Percentiles rank a stretch among this genome's conserved stretches.
Conservation (phyloP, 495 filamentous ascomycete species). For the Hypoxylon fuscum region DNA sequence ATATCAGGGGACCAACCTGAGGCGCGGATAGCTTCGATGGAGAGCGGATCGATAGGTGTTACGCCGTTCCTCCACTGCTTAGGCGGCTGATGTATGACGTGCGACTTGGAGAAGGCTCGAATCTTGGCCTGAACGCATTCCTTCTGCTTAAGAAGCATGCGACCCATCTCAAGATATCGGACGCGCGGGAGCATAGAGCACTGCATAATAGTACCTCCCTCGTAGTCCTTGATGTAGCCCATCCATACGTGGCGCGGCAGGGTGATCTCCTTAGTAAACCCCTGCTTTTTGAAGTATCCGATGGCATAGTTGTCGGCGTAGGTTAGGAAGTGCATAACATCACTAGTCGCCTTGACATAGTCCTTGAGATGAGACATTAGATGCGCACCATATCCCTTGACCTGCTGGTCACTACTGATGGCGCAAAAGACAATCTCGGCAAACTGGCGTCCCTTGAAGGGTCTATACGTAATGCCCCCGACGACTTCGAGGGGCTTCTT, state of each 20-base stretch:
- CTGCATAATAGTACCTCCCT: slow-evolving; percentile 99
- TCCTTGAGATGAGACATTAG: slow-evolving; percentile 98
- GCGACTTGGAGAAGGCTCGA: slow-evolving; percentile 85
- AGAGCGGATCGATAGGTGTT: slow-evolving; percentile 79
- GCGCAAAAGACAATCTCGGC: slow-evolving; percentile 99
- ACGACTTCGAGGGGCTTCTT: slow-evolving; percentile 96
- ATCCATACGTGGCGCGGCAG: slow-evolving; percentile 92
- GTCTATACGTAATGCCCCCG: slow-evolving; percentile 95
- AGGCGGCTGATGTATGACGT: slow-evolving; percentile 86
- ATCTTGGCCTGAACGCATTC: slow-evolving; percentile 95
- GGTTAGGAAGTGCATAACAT: slow-evolving; percentile 98
- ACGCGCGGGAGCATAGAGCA: slow-evolving; percentile 96
- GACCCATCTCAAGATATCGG: slow-evolving; percentile 90
- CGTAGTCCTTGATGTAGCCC: slow-evolving; percentile 99
- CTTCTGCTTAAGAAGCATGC: slow-evolving; percentile 97
- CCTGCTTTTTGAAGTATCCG: slow-evolving; percentile 99
- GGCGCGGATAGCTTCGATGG: slow-evolving; percentile 82
- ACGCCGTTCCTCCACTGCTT: slow-evolving; percentile 81
- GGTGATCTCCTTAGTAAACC: slow-evolving; percentile 98
- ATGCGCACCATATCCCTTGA: slow-evolving; percentile 98
- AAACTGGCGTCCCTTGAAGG: slow-evolving; percentile 91
- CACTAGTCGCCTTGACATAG: slow-evolving; percentile 95
- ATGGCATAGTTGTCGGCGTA: slow-evolving; percentile 99
- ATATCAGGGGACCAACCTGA: slow-evolving; percentile 97
- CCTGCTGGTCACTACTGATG: slow-evolving; percentile 96